phyloP scores from a whole-genome alignment of 1,284 basidiomycete genomes.

The Schizophyllum amplum region DNA sequence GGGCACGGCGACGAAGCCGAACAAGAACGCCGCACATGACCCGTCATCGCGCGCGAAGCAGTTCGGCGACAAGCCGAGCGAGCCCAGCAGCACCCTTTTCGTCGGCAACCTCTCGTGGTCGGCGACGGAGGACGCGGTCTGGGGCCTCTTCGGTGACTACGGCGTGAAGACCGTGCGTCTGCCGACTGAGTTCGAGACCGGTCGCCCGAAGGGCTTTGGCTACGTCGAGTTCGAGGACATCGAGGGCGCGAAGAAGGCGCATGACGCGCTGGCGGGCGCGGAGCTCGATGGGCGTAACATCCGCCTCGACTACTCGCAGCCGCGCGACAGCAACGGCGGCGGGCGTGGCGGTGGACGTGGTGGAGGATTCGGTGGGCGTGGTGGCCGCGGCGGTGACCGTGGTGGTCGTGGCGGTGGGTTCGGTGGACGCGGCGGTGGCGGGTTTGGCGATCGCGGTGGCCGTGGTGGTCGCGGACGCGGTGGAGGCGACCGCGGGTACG shows the following conservation, averaged over 20 bases:
- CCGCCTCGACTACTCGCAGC: slow-evolving; percentile 87
- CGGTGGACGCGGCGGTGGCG: slow-evolving; percentile 32
- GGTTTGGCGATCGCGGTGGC: slow-evolving; percentile 26
- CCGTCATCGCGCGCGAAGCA: slow-evolving; percentile 48
- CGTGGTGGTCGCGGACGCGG: slow-evolving; percentile 39
- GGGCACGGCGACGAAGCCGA: slow-evolving; percentile 42
- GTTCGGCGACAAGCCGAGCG: slow-evolving; percentile 67
- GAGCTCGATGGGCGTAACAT: slow-evolving; percentile 82
- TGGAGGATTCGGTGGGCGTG: slow-evolving; percentile 27
- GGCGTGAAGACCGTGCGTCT: slow-evolving; percentile 88
- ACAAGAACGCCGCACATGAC: slow-evolving; percentile 37
- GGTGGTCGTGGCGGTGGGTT: slow-evolving; percentile 39
- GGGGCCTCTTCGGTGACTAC: slow-evolving; percentile 88
- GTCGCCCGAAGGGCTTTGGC: slow-evolving; percentile 91
- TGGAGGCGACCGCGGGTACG: slow-evolving; percentile 26
- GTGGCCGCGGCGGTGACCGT: slow-evolving; percentile 32
- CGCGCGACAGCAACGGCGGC: slow-evolving; percentile 58
- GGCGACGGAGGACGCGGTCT: slow-evolving; percentile 79
- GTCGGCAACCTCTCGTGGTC: slow-evolving; percentile 87
- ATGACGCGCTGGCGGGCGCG: slow-evolving; percentile 59
- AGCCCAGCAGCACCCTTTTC: slow-evolving; percentile 77
- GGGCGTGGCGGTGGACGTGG: slow-evolving; percentile 35
- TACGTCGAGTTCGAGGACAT: slow-evolving; percentile 92
- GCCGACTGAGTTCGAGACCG: slow-evolving; percentile 90
- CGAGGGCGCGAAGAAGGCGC: slow-evolving; percentile 78